phyloP scores from a whole-genome alignment of 2,329 filamentous ascomycete species.

The Penicillium sp. region DNA sequence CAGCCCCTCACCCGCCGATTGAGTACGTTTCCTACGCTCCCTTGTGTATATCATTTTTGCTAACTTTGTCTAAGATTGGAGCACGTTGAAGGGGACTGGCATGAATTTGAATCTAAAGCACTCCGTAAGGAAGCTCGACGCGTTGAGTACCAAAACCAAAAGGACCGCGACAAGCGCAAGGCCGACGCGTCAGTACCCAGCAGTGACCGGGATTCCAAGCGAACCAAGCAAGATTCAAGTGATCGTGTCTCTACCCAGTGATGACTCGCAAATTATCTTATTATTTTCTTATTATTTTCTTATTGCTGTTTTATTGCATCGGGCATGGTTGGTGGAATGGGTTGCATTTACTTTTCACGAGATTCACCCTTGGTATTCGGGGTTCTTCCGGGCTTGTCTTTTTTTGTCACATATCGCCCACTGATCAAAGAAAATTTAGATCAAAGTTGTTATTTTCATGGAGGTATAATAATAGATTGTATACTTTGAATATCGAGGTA shows the following conservation, averaged over 20 bases:
- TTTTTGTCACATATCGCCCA: conserved; percentile 20
- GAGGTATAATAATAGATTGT: neutral
- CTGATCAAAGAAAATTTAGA: neutral
- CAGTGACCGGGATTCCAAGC: conserved; percentile 44
- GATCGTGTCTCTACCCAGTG: conserved; percentile 10
- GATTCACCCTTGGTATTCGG: conserved; percentile 3
- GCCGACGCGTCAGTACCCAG: conserved; percentile 33
- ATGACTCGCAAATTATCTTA: neutral
- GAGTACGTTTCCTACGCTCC: conserved; percentile 60
- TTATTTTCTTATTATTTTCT: neutral
- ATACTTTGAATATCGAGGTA: neutral
- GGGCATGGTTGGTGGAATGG: conserved; percentile 12
- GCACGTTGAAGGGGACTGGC: conserved; percentile 88
- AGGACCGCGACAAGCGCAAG: conserved; percentile 48
- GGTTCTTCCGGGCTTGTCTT: conserved; percentile 13
- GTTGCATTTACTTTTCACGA: conserved; percentile 17
- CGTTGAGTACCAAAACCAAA: conserved; percentile 46
- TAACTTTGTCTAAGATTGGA: conserved; percentile 58
- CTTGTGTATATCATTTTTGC: neutral
- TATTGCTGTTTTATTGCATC: conserved; percentile 9
- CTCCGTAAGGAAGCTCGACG: conserved; percentile 71
- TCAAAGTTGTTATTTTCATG: conserved; percentile 1
- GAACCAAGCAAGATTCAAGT: conserved; percentile 31
- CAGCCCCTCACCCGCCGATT: conserved; percentile 69
- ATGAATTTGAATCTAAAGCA: conserved; percentile 97